Conservation (phyloP, 2,329 filamentous ascomycete species). For the Aspergillus brunneoviolaceus region DNA sequence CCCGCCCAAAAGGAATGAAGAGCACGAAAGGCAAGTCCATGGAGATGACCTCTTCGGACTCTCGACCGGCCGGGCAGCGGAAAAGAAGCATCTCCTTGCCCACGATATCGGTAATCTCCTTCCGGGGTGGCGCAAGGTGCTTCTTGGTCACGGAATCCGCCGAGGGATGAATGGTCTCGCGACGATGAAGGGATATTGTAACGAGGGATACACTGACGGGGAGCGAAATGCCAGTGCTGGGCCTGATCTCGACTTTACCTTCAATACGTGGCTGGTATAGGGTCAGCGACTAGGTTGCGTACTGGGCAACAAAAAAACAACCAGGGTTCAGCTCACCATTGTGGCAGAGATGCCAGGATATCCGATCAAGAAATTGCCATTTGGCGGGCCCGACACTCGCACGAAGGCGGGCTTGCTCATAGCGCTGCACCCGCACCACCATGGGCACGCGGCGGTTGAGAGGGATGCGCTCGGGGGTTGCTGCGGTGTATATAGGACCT, state of each 20-base stretch:
- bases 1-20: conserved; percentile 92
- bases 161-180: conserved; percentile 94
- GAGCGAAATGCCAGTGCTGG: conserved; percentile 78
- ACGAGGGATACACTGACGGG: conserved; percentile 90
- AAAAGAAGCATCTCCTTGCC: conserved; percentile 94
- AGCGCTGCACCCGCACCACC: conserved; percentile 40
- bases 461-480: conserved; percentile 25
- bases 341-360: conserved; percentile 98
- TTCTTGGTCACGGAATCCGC: conserved; percentile 93
- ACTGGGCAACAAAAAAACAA: neutral
- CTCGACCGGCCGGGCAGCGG: conserved; percentile 77
- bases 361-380: conserved; percentile 93
- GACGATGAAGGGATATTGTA: conserved; percentile 86
- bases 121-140: conserved; percentile 82
- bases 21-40: conserved; percentile 98
- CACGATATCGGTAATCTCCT: conserved; percentile 88
- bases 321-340: conserved; percentile 63
- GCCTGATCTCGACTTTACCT: conserved; percentile 95
- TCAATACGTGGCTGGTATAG: conserved; percentile 80
- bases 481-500: conserved; percentile 29
- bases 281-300: conserved; percentile 12
- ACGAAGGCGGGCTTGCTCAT: conserved; percentile 73
- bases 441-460: conserved; percentile 35
- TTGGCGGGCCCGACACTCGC: conserved; percentile 94
- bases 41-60: conserved; percentile 82